Base-by-base conservation (phyloP, 768 basidiomycete genomes). In the Xanthoconium purpureum region DNA sequence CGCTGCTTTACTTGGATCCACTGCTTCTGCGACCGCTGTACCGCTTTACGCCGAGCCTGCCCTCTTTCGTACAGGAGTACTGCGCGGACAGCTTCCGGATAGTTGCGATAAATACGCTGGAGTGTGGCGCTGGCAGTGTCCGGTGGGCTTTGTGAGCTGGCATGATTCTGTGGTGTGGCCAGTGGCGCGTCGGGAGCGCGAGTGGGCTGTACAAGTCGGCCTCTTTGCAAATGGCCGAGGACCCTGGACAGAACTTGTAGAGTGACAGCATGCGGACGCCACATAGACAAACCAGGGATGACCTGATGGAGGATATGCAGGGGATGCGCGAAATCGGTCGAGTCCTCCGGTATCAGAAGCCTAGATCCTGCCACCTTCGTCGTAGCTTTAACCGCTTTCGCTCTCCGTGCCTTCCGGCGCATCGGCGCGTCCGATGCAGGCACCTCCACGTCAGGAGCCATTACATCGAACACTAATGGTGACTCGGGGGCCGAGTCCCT, bases 241-340 rank as follows among this genome's bases (percentile, higher is more conserved):
- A 79, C 80, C 6, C 72, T 64, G 29, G 78, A 68, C 46, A 91
- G 68, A 10, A 82, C 62, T 3, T 71, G 68, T 52, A 87, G 66
- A 6, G 83, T 76, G 45, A 73, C 72, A 29, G 59, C 66, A 63
- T 88, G 87, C n/a, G 85, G 82, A 43, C 75, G 75, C 90, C 88
- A 91, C 44, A 73, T 66, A 46, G 82, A 79, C 83, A 85, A 88
- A 24, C 76, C 69, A 12, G 88, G 86, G 6, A 84, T 78, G 51
- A 87, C 78, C 56, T 82, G 80, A 60, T 84, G 82, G 5, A 91
- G 75, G 37, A 86, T 69, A 57, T 81, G 77, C 36, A 91, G 73
- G 7, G 82, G 76, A 64, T 82, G 79, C n/a, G 77, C 81, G 53
- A 83, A 78, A 69, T 88, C 85, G 47, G 74, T 65, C 30, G 65